Percentiles rank a stretch among this genome's conserved stretches.
Conservation (phyloP, 495 filamentous ascomycete genomes). For the Sordaria brevicollis region DNA sequence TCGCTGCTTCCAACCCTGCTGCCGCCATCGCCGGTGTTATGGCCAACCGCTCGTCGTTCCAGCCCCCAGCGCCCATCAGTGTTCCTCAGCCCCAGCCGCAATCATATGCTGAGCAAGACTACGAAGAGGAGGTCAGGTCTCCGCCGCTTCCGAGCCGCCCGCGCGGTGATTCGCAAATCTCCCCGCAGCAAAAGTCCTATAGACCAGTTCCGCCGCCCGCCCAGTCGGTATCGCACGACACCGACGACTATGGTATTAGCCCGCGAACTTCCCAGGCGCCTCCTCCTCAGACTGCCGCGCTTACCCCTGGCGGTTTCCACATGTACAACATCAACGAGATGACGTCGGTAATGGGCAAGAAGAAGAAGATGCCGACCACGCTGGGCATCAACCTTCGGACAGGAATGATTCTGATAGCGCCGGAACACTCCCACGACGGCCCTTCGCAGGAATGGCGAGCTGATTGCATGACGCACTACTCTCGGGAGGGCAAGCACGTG, state of each 20-base stretch:
- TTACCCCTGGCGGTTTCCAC: conserved; percentile 70
- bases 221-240: conserved; percentile 4
- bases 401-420: conserved; percentile 81
- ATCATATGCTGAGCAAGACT: conserved; percentile 18
- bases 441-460: conserved; percentile 86
- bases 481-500: conserved; percentile 94
- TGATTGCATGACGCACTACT: conserved; percentile 88
- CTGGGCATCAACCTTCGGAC: conserved; percentile 81
- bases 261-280: conserved; percentile 13
- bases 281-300: conserved; percentile 16
- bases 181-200: conserved; percentile 38
- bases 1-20: conserved; percentile 50
- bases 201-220: conserved; percentile 24
- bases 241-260: conserved; percentile 13
- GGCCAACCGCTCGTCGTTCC: conserved; percentile 32
- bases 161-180: conserved; percentile 46
- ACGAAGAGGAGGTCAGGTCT: conserved; percentile 23
- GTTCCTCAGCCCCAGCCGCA: conserved; percentile 9
- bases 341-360: conserved; percentile 85
- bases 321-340: conserved; percentile 96
- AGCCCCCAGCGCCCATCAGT: conserved; percentile 14
- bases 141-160: conserved; percentile 60
- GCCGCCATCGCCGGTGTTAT: conserved; percentile 64
- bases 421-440: conserved; percentile 69
- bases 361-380: conserved; percentile 94